Base-by-base conservation (phyloP, 2,329 filamentous ascomycete species). In the Pseudogymnoascus sp. region DNA sequence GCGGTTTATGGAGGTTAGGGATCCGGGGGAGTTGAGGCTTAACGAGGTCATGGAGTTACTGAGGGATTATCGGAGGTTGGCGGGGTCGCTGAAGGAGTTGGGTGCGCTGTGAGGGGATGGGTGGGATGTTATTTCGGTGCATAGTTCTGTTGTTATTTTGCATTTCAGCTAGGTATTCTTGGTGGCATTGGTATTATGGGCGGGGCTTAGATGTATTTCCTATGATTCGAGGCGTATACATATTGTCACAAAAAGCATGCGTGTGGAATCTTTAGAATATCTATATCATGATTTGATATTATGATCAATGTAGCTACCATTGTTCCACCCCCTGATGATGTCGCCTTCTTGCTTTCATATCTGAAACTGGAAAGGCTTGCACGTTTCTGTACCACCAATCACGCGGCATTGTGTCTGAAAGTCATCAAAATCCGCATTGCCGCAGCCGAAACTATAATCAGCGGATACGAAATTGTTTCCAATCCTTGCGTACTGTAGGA, bases 41-140 rank as follows among this genome's bases (percentile, higher is more conserved):
- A 84, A 85, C n/a, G 90, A 93, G 70, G 86, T 93, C 16, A 76
- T 88, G 23, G 84, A 89, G 64, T 77, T 93, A 60, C 76, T 93
- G 21, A 81, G 85, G 63, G 90, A 93, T 74, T 93, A 93, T 71
- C 84, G 90, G 70, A 80, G 90, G 62, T 76, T 93, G 57, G 89
- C 89, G 0, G 80, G 80, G 28, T 84, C 83, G 7, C 74, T 93
- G 64, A 85, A 85, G 69, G 84, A 86, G 60, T 76, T 85, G 72
- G 85, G 81, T 19, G 85, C 84, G 8, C 85, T 89, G 71, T 81
- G 81, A 65, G 6, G 21, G 37, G n/a, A 23, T 60, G 19, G 57
- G 11, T n/a, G 25, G 11, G 25, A 19, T 54, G 48, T 54, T 54
- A 54, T 31, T 31, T 31, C 6, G 2, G 48, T 13, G 48, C 48